Evolutionary conservation across 83 land plant species (phyloP).

Genomic region (Larix sibirica): DNA sequence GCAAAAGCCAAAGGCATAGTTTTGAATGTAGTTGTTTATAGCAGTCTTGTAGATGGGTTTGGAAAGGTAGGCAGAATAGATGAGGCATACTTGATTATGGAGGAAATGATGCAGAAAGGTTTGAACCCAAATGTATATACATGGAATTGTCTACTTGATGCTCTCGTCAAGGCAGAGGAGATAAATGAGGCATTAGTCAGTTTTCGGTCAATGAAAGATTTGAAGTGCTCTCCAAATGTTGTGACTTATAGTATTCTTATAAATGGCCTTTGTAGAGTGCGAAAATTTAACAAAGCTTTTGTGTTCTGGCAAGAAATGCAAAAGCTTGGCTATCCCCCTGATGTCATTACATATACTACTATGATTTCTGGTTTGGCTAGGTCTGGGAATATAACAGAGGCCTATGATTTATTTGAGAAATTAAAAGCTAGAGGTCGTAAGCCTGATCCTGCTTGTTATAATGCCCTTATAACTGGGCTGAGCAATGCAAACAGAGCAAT

Average conservation of each 20-base stretch:
- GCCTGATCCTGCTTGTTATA: conserved; percentile 66
- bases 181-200: conserved; percentile 59
- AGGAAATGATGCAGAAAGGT: conserved; percentile 77
- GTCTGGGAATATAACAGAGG: conserved; percentile 61
- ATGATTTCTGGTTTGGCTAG: conserved; percentile 72
- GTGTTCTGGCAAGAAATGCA: conserved; percentile 79
- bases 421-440: conserved; percentile 53
- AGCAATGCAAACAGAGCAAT: conserved; percentile 45
- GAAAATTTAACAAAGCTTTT: conserved; percentile 73
- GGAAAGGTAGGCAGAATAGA: conserved; percentile 74
- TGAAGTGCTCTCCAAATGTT: conserved; percentile 60
- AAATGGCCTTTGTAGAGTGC: conserved; percentile 64
- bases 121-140: conserved; percentile 63
- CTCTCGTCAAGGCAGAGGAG: conserved; percentile 65
- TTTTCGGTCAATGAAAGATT: conserved; percentile 65
- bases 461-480: conserved; percentile 66
- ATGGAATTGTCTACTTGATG: conserved; percentile 75
- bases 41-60: conserved; percentile 75
- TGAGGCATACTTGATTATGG: conserved; percentile 75
- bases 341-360: conserved; percentile 58
- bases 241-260: conserved; percentile 68
- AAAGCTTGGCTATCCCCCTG: conserved; percentile 53
- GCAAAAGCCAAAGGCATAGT: conserved; percentile 62
- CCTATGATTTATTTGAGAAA: conserved; percentile 48
- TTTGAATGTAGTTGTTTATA: conserved; percentile 58